Conservation (phyloP, 345 rosid genomes). For the Syzygium jambos region DNA sequence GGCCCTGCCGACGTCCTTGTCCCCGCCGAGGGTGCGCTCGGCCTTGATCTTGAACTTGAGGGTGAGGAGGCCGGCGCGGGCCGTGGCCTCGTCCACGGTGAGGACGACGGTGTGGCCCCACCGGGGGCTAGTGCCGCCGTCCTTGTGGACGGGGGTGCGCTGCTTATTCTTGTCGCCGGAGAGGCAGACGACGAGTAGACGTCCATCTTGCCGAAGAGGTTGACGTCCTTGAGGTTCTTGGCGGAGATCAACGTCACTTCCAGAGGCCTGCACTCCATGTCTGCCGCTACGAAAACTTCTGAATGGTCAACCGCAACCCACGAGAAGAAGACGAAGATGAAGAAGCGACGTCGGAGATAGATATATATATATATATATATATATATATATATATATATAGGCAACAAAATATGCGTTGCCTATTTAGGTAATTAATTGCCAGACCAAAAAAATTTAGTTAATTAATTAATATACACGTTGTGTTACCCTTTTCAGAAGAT, state of each 20-base stretch:
- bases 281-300: not conserved
- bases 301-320: too few relatives aligned
- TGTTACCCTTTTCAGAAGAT: too few relatives aligned
- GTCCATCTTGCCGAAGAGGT: constrained; percentile 46
- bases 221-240: constrained; percentile 11
- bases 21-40: constrained; percentile 29
- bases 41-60: constrained; percentile 34
- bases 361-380: too few relatives aligned
- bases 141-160: constrained; percentile 37
- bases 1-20: constrained; percentile 41
- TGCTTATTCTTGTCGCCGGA: constrained; percentile 10
- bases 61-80: constrained; percentile 21
- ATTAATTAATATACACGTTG: too few relatives aligned
- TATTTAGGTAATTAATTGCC: too few relatives aligned
- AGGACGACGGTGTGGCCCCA: constrained; percentile 53
- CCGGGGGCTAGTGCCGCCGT: constrained; percentile 38
- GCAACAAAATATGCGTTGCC: too few relatives aligned
- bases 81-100: constrained; percentile 40
- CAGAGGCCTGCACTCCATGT: constrained; percentile 51
- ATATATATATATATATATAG: too few relatives aligned
- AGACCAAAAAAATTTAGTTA: too few relatives aligned
- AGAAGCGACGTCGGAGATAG: too few relatives aligned
- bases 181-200: constrained; percentile 42
- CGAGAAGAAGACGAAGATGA: not conserved
- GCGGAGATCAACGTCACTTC: constrained; percentile 36